phyloP scores from a whole-genome alignment of 257 asterid genomes.

The Solanum peruvianum region DNA sequence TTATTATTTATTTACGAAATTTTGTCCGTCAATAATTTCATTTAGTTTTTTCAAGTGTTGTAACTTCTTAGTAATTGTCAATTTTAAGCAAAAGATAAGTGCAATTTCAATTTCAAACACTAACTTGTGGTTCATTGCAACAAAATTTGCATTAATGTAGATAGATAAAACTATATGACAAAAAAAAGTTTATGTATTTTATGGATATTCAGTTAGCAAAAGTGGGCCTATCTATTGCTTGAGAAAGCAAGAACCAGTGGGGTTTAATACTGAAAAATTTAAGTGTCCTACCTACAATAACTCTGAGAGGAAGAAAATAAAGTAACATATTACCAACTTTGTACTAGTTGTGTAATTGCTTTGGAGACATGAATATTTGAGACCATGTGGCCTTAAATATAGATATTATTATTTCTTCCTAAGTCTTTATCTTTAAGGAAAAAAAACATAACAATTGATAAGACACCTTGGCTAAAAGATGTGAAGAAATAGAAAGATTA shows the following conservation, averaged over 20 bases:
- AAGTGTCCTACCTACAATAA: not conserved
- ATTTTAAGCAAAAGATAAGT: too few relatives aligned
- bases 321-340: not conserved
- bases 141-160: not conserved
- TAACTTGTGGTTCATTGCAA: not conserved
- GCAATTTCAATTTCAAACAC: not conserved
- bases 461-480: not conserved
- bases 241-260: slow-evolving; percentile 6
- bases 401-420: not conserved
- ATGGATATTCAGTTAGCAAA: not conserved
- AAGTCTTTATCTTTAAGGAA: not conserved
- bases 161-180: not conserved
- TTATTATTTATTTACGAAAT: too few relatives aligned
- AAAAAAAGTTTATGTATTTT: not conserved
- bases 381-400: not conserved
- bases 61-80: too few relatives aligned
- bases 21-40: too few relatives aligned
- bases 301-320: not conserved
- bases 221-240: slow-evolving; percentile 7
- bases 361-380: not conserved
- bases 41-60: too few relatives aligned
- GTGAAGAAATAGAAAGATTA: not conserved
- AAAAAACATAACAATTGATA: not conserved
- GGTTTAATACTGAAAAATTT: not conserved
- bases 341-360: not conserved